A percentile compares a stretch with the other conserved stretches of the same genome.
phyloP scores from a whole-genome alignment of 208 protist genomes.

The Acanthamoeba castellanii region DNA sequence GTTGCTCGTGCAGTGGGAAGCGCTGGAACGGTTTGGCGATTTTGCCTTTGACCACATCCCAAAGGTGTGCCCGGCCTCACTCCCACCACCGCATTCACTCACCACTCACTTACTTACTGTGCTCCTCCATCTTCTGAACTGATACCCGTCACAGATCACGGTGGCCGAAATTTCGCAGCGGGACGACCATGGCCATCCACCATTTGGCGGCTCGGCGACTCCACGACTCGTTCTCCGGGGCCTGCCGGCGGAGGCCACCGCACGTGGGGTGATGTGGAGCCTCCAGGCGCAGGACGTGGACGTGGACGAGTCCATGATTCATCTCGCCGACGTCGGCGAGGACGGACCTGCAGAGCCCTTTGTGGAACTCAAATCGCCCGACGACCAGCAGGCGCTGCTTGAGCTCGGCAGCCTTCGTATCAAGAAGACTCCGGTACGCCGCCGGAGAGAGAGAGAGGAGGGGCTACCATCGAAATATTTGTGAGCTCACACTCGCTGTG shows the following conservation, averaged over 20 bases:
- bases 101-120: background rate
- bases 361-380: background rate
- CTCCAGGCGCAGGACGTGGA: background rate
- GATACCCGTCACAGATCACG: background rate
- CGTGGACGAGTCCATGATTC: background rate
- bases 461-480: background rate
- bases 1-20: background rate
- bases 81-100: background rate
- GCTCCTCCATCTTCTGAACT: background rate
- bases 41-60: background rate
- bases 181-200: background rate
- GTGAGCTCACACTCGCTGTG: background rate
- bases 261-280: background rate
- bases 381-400: background rate
- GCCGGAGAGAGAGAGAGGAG: too few species aligned
- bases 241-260: background rate
- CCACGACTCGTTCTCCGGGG: background rate
- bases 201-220: background rate
- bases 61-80: background rate
- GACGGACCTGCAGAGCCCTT: background rate
- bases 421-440: background rate
- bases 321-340: background rate
- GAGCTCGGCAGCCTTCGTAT: background rate
- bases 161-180: background rate
- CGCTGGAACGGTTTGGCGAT: background rate